Evolutionary conservation across 345 rosid species (phyloP), one percentile per base, ranked within the genome.

Genomic region (Populus pruinosa): DNA sequence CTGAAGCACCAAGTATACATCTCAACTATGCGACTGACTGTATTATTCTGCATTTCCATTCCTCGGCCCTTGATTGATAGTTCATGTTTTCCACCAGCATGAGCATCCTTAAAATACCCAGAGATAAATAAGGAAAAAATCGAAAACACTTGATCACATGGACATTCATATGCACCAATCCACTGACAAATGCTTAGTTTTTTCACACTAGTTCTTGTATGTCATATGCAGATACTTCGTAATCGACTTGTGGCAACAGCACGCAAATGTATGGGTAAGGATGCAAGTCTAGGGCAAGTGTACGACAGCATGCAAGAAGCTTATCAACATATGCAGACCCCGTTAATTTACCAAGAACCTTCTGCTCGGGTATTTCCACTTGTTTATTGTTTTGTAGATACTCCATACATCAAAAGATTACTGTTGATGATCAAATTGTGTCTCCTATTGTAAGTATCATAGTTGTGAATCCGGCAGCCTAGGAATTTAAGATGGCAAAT

Each of bases 281-380:
- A 76, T 66, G 78, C 74, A 66, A 80, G 73, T 76, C 72, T 76
- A 39, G 80, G 55, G 43, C 73, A 76, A 76, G 80, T 80, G 61
- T 80, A 80, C 71, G 83, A 65, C 67, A 80, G 77, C 72, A 80
- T 80, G 83, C 76, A 80, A 76, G 83, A 80, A 43, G 79, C 83
- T 50, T 80, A 80, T 39, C 73, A 76, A 71, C 76, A 76, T 61
- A 68, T 76, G 76, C 80, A 80, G 35, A 50, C 72, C 62, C 83
- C 83, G 10, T 67, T 72, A 16, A 61, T 75, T 31, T 63, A 71
- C 70, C 79, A 71, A 59, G 76, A 76, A 36, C 68, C 83, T 53
- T 75, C 83, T 76, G 76, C 80, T 47, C 43, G 38, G 87, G 96
- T 91, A 86, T 31, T 20, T 69, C 72, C 21, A 67, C 73, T 73